phyloP scores from a whole-genome alignment of 1,284 basidiomycete genomes.

The Ustilago curta region DNA sequence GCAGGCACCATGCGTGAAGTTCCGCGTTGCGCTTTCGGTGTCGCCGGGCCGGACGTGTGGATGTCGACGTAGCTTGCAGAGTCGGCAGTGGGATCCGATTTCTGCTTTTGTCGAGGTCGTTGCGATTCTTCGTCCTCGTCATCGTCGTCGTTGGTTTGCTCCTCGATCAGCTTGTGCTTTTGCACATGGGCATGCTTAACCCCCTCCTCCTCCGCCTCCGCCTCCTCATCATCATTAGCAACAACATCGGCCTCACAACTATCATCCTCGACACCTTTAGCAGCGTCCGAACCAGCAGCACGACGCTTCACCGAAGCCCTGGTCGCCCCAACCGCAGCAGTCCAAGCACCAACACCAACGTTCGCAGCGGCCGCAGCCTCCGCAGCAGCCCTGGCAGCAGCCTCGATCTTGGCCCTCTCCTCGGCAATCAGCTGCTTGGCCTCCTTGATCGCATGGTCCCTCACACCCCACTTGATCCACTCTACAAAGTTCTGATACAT shows the following conservation, averaged over 20 bases:
- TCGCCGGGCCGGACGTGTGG: conserved; percentile 16
- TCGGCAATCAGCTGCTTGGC: conserved; percentile 25
- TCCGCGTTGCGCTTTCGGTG: conserved; percentile 29
- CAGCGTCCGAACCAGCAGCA: conserved; percentile 22
- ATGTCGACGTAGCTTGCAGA: background rate
- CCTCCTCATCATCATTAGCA: conserved; percentile 5
- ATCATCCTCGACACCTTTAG: conserved; percentile 18
- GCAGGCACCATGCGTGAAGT: conserved; percentile 9
- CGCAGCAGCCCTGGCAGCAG: conserved; percentile 3
- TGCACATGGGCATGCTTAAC: conserved; percentile 13
- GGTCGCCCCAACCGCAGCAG: background rate
- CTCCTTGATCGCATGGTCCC: conserved; percentile 45
- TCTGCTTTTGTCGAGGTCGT: conserved; percentile 33
- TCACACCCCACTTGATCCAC: conserved; percentile 65
- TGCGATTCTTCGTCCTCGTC: conserved; percentile 14
- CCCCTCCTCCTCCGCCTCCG: conserved; percentile 30
- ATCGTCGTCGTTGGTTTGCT: conserved; percentile 12
- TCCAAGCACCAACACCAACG: background rate
- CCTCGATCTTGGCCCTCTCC: conserved; percentile 32
- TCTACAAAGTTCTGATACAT: conserved; percentile 80
- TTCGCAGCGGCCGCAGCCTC: conserved; percentile 2
- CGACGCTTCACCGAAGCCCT: conserved; percentile 19
- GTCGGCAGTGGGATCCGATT: background rate
- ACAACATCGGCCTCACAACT: conserved; percentile 25
- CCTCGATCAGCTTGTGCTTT: conserved; percentile 14